phyloP scores from a whole-genome alignment of 202 grass and related monocot genomes.

The Elaeis oleifera region DNA sequence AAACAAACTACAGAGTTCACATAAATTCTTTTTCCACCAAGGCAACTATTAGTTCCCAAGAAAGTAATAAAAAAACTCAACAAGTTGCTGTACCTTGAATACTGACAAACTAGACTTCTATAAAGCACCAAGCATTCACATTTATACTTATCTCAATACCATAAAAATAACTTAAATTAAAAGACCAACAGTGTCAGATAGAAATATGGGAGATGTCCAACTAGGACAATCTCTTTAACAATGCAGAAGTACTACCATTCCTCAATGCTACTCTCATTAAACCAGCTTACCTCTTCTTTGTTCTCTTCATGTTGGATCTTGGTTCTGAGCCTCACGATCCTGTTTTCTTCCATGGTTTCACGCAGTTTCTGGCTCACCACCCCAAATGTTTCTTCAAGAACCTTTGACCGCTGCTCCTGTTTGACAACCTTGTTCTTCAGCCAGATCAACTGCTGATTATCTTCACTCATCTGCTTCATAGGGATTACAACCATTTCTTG shows the following conservation, averaged over 20 bases:
- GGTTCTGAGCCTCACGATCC: constrained; percentile 49
- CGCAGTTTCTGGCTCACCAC: constrained; percentile 48
- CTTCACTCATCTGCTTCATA: constrained; percentile 88
- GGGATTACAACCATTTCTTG: constrained; percentile 81
- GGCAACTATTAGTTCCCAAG: not conserved
- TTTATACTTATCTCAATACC: too few species aligned
- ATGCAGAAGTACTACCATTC: too few species aligned
- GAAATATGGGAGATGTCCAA: too few species aligned
- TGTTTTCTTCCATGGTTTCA: constrained; percentile 53
- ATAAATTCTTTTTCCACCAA: constrained; percentile 1
- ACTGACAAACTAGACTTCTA: not conserved
- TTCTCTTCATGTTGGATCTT: constrained; percentile 72
- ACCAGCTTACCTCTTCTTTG: constrained; percentile 58
- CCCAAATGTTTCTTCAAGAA: constrained; percentile 51
- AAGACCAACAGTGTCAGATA: too few species aligned
- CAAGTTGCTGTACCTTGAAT: not conserved
- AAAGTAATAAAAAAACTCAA: not conserved
- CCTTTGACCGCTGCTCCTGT: constrained; percentile 53
- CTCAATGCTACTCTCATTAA: too few species aligned
- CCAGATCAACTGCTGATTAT: constrained; percentile 69
- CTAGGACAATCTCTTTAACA: too few species aligned
- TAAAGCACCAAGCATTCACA: too few species aligned
- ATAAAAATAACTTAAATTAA: too few species aligned
- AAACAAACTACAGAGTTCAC: not conserved
- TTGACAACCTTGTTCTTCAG: constrained; percentile 72